Evolutionary conservation across 2,329 filamentous ascomycete genomes (phyloP), one percentile per base, ranked within the genome.

Genomic region (Tolypocladium inflatum): DNA sequence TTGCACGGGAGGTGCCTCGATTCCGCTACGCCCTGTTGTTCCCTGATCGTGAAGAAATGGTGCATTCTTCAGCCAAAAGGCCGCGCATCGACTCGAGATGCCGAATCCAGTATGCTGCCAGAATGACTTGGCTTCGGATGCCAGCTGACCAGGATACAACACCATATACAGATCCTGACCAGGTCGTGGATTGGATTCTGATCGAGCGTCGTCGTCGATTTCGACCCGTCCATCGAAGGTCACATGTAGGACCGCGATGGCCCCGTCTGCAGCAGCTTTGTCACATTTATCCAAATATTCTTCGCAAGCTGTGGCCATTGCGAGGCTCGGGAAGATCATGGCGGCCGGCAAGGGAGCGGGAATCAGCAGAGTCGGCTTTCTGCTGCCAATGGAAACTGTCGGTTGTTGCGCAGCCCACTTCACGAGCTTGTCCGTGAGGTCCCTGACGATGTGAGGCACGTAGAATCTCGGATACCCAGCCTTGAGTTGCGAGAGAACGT

Each of bases 101-200:
- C 67, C 68, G 21, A 59, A 66, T 0, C 67, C 68, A 0, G 68
- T 65, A 54, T 70, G 67, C 21, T 68, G 66, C 67, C 67, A 70
- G 37, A 68, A 70, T 9, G 60, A 61, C 50, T 67, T 67, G n/a
- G 64, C 67, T 26, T 68, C 63, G 4, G 33, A 50, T 2, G 54
- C 58, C 13, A 68, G 23, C 2, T 51, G 26, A 1, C 51, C 23
- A 1, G 65, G 59, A 23, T 64, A 65, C 6, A 61, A 42, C 1
- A 65, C 61, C 1, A 55, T 54, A 26, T 57, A 70, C 1, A 68
- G 30, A 4, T 65, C 10, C 30, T 56, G 38, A 54, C 3, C 17
- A 6, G 45, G 17, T 7, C 17, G 10, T 11, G 39, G 39, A n/a
- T 4, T 35, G 21, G 6, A 1, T 13, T 30, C n/a, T 13, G n/a